Evolutionary conservation across 2,329 filamentous ascomycete genomes (phyloP).

Genomic region (Claviceps humidiphila): DNA sequence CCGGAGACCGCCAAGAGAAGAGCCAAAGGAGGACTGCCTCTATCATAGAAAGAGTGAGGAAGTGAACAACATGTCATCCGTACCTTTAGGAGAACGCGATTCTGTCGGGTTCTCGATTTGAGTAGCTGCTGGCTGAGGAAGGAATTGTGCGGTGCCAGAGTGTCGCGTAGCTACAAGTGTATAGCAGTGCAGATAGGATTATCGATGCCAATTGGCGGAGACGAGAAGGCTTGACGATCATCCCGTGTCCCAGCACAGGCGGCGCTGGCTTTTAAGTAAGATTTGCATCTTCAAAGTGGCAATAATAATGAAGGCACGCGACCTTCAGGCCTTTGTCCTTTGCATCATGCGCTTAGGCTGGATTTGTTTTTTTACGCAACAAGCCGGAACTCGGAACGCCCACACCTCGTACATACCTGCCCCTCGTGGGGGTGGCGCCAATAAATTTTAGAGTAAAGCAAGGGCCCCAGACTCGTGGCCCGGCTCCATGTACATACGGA

Average conservation of each 20-base stretch:
- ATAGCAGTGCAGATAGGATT: not conserved
- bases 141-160: not conserved
- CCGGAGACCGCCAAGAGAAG: not conserved
- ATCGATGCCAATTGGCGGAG: conserved; percentile 3
- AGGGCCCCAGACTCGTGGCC: not conserved
- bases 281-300: not conserved
- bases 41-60: too few species aligned
- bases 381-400: conserved; percentile 1
- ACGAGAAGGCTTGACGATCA: not conserved
- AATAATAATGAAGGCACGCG: not conserved
- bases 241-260: conserved; percentile 1
- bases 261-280: conserved; percentile 8
- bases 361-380: conserved; percentile 2
- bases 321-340: conserved; percentile 1
- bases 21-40: not conserved
- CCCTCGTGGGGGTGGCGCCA: conserved; percentile 4
- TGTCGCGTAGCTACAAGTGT: conserved; percentile 1
- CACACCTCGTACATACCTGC: conserved; percentile 9
- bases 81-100: too few species aligned
- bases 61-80: too few species aligned
- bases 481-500: not conserved
- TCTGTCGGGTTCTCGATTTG: too few species aligned
- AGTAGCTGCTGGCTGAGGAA: too few species aligned
- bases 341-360: conserved; percentile 4
- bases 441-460: not conserved